Evolutionary conservation across 2,329 filamentous ascomycete genomes (phyloP).

Genomic region (Stromatinia cepivora): DNA sequence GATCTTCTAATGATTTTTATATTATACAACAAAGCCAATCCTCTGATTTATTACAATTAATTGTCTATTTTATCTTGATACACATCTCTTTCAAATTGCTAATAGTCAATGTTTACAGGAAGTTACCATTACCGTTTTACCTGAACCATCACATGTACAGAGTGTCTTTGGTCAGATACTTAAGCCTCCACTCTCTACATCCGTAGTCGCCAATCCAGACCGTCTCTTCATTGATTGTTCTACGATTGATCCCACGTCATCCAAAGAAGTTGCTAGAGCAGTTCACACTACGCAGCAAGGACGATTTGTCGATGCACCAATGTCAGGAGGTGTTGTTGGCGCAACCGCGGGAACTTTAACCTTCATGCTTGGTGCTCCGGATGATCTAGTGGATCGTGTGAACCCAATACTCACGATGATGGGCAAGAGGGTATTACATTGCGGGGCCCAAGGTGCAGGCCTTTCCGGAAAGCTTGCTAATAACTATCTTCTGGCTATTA

Average conservation of each 20-base stretch:
- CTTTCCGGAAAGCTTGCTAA: constrained; percentile 93
- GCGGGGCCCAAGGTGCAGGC: constrained; percentile 80
- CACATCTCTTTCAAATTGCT: not conserved
- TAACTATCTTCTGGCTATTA: constrained; percentile 93
- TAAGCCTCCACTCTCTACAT: constrained; percentile 53
- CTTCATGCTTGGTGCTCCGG: constrained; percentile 85
- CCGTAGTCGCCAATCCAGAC: constrained; percentile 51
- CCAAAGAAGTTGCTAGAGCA: constrained; percentile 70
- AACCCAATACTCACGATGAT: constrained; percentile 74
- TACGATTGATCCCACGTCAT: constrained; percentile 90
- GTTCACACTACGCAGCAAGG: constrained; percentile 68
- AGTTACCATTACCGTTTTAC: constrained; percentile 83
- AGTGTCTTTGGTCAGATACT: constrained; percentile 79
- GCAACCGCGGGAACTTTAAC: constrained; percentile 84
- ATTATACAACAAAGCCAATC: constrained; percentile 39
- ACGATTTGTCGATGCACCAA: constrained; percentile 88
- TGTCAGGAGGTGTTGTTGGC: constrained; percentile 94
- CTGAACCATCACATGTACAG: constrained; percentile 85
- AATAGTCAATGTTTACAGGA: constrained; percentile 55
- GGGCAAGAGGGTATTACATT: constrained; percentile 83
- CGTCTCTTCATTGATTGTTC: constrained; percentile 94
- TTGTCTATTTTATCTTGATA: not conserved
- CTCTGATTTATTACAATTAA: constrained; percentile 33
- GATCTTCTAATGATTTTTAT: constrained; percentile 38
- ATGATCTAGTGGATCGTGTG: constrained; percentile 60